phyloP scores from a whole-genome alignment of 2,329 filamentous ascomycete species.

The Phialemoniopsis sp. region DNA sequence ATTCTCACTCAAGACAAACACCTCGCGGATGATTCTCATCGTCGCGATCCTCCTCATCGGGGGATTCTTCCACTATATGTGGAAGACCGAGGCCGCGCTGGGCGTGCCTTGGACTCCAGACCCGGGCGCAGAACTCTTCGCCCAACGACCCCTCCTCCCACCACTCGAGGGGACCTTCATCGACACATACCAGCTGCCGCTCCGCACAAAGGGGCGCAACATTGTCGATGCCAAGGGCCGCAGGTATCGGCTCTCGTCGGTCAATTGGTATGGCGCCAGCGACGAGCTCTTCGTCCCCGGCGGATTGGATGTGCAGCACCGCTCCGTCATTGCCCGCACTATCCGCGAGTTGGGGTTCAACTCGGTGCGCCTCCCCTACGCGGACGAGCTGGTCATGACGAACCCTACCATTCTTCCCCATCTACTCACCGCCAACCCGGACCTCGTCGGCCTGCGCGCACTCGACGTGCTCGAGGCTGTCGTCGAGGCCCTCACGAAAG shows the following conservation, averaged over 20 bases:
- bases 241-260: constrained; percentile 57
- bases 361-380: constrained; percentile 64
- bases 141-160: constrained; percentile 39
- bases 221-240: constrained; percentile 54
- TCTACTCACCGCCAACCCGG: constrained; percentile 53
- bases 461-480: constrained; percentile 59
- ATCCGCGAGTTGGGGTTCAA: constrained; percentile 65
- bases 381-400: constrained; percentile 60
- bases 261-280: constrained; percentile 71
- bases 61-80: constrained; percentile 35
- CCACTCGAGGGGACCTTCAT: constrained; percentile 39
- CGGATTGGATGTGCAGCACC: constrained; percentile 60
- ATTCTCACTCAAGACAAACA: constrained; percentile 4
- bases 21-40: constrained; percentile 29
- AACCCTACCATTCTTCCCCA: constrained; percentile 51
- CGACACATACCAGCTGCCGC: constrained; percentile 47
- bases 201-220: constrained; percentile 55
- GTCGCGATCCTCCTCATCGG: constrained; percentile 28
- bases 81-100: constrained; percentile 38
- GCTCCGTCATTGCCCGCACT: constrained; percentile 52
- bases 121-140: constrained; percentile 38
- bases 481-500: constrained; percentile 54
- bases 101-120: constrained; percentile 46
- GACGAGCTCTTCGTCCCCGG: constrained; percentile 62
- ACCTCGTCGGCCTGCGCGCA: constrained; percentile 51